These are phyloP conservation scores for Argentina anserina DNA, from an alignment of 306 rosid genomes.

Conservation along the genomic window DNA sequence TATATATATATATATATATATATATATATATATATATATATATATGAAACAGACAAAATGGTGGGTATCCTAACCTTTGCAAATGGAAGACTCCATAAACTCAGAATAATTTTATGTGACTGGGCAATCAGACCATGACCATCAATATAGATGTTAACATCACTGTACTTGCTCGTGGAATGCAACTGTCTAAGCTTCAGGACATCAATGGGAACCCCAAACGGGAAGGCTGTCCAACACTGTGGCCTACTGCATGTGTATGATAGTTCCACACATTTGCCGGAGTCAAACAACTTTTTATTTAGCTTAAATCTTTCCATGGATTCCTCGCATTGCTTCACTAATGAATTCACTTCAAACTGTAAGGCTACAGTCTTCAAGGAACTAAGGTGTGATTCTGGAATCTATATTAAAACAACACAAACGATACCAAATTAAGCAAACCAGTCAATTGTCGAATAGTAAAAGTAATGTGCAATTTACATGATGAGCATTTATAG, in stretches of 20 bases:
- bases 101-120: constrained; percentile 75
- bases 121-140: constrained; percentile 56
- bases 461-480: neutral
- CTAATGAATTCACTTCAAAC: constrained; percentile 69
- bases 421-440: constrained; percentile 8
- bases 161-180: constrained; percentile 63
- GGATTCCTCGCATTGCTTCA: constrained; percentile 74
- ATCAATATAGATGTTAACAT: constrained; percentile 58
- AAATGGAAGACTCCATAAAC: constrained; percentile 91
- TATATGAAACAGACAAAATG: neutral
- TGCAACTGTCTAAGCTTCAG: constrained; percentile 55
- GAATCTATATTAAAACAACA: constrained; percentile 51
- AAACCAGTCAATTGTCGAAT: neutral
- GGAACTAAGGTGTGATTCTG: constrained; percentile 56
- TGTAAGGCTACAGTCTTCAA: constrained; percentile 67
- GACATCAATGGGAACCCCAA: constrained; percentile 53
- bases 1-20: no score
- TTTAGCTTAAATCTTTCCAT: constrained; percentile 55
- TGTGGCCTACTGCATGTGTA: constrained; percentile 55
- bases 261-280: constrained; percentile 57
- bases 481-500: neutral
- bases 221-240: constrained; percentile 54
- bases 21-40: no score
- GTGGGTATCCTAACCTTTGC: constrained; percentile 56
- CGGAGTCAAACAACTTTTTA: constrained; percentile 42